Evolutionary conservation across 1,284 basidiomycete species (phyloP).

Genomic region (Marasmius fiardii): DNA sequence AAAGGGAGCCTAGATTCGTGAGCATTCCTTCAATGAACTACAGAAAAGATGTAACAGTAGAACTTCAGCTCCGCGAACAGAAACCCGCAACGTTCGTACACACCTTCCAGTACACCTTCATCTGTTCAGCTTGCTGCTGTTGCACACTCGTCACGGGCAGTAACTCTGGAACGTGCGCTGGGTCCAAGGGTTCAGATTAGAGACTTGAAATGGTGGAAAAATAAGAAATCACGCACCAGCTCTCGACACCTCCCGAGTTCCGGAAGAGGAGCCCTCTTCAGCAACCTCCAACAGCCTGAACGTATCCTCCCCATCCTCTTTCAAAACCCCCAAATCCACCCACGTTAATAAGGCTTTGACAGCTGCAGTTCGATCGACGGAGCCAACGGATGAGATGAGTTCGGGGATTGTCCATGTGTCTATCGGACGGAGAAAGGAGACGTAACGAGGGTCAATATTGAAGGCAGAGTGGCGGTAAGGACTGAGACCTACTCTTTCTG

Average conservation of each 20-base stretch:
- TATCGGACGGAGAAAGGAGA: too few relatives aligned
- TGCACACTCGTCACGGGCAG: conserved; percentile 56
- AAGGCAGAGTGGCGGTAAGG: too few relatives aligned
- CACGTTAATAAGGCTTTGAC: conserved; percentile 79
- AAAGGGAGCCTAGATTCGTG: conserved; percentile 72
- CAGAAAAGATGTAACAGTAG: not conserved
- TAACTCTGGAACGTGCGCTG: conserved; percentile 37
- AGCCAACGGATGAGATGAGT: conserved; percentile 59
- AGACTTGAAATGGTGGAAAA: conserved; percentile 4
- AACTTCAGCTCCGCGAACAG: conserved; percentile 9
- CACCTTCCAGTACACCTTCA: conserved; percentile 86
- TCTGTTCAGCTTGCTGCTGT: conserved; percentile 79
- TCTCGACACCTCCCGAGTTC: conserved; percentile 22
- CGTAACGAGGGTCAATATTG: too few relatives aligned
- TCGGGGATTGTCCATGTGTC: conserved; percentile 70
- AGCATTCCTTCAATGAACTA: conserved; percentile 85
- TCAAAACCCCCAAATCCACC: conserved; percentile 79
- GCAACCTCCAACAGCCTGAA: conserved; percentile 65
- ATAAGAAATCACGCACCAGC: conserved; percentile 27
- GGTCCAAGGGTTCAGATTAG: conserved; percentile 16
- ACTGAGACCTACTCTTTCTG: conserved; percentile 44
- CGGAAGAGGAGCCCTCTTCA: conserved; percentile 36
- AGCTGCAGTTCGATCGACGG: conserved; percentile 59
- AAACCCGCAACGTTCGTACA: conserved; percentile 8
- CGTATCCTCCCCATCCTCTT: conserved; percentile 53